Evolutionary conservation across 2,329 filamentous ascomycete species (phyloP).

Genomic region (Aureobasidium sp.): DNA sequence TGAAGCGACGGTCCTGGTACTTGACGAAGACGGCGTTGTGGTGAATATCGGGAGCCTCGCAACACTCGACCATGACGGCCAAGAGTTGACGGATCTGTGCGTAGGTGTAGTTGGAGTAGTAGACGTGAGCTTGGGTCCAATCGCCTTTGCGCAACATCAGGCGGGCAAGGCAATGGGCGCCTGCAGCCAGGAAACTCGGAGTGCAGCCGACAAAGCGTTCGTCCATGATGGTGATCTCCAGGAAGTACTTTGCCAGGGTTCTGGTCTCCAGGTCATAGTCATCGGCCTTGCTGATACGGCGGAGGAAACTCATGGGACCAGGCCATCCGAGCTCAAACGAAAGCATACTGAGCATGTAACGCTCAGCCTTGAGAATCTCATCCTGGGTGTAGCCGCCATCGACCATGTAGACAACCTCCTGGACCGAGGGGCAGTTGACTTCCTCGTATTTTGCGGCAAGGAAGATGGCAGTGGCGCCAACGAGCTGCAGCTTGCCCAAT

Average conservation of each 20-base stretch:
- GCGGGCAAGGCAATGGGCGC: slow-evolving; percentile 84
- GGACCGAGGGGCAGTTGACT: slow-evolving; percentile 92
- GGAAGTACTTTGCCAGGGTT: slow-evolving; percentile 94
- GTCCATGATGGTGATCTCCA: slow-evolving; percentile 96
- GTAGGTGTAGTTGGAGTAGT: slow-evolving; percentile 92
- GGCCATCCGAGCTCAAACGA: slow-evolving; percentile 95
- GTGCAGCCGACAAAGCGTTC: slow-evolving; percentile 90
- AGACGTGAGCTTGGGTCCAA: slow-evolving; percentile 77
- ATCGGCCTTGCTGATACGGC: slow-evolving; percentile 95
- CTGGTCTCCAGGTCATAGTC: slow-evolving; percentile 95
- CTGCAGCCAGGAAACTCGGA: slow-evolving; percentile 84
- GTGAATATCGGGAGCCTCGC: slow-evolving; percentile 70
- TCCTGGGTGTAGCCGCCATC: slow-evolving; percentile 82
- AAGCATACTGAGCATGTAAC: slow-evolving; percentile 96
- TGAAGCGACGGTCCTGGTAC: slow-evolving; percentile 81
- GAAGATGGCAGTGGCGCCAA: slow-evolving; percentile 91
- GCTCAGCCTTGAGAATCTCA: slow-evolving; percentile 93
- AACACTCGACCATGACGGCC: slow-evolving; percentile 77
- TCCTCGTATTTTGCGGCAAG: slow-evolving; percentile 98
- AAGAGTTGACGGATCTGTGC: slow-evolving; percentile 73
- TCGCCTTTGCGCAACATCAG: slow-evolving; percentile 83
- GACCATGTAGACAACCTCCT: slow-evolving; percentile 98
- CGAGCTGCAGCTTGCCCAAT: slow-evolving; percentile 87
- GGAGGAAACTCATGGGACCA: slow-evolving; percentile 97
- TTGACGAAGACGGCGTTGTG: slow-evolving; percentile 87